A percentile compares a stretch with the other conserved stretches of the same genome.
Conservation (phyloP, 805 yeast species). For the Metschnikowia sp. region DNA sequence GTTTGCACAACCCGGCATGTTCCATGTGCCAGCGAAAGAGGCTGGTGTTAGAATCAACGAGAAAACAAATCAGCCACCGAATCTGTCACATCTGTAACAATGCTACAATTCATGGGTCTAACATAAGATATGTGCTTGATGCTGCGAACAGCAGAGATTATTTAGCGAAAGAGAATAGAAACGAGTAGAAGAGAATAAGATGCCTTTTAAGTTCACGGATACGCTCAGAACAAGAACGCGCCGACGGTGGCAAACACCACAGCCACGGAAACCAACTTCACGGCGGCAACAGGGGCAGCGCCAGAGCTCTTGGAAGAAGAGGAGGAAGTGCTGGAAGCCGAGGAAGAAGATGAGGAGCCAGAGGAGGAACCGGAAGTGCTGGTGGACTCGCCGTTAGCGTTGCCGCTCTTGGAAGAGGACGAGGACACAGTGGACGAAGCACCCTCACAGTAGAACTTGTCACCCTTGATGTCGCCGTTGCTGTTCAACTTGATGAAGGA, state of each 20-base stretch:
- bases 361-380: constrained; percentile 28
- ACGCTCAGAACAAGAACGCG: constrained; percentile 30
- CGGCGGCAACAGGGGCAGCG: constrained; percentile 23
- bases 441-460: constrained; percentile 63
- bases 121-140: neutral
- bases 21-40: no score
- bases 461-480: constrained; percentile 88
- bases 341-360: constrained; percentile 20
- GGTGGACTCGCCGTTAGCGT: constrained; percentile 22
- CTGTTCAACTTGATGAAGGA: constrained; percentile 67
- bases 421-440: constrained; percentile 43
- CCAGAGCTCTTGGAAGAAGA: constrained; percentile 23
- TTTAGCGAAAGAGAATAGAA: no score
- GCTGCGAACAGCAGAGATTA: neutral
- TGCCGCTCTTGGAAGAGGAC: constrained; percentile 39
- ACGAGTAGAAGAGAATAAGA: no score
- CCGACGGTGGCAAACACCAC: constrained; percentile 38
- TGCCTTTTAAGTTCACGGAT: no score
- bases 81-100: no score
- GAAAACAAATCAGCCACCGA: no score
- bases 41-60: no score
- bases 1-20: no score
- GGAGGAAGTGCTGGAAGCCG: constrained; percentile 17
- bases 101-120: no score
- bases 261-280: constrained; percentile 26